A percentile compares a stretch with the other conserved stretches of the same genome.
Conservation (phyloP, 2,329 filamentous ascomycete species). For the Lasiodiplodia sp. region DNA sequence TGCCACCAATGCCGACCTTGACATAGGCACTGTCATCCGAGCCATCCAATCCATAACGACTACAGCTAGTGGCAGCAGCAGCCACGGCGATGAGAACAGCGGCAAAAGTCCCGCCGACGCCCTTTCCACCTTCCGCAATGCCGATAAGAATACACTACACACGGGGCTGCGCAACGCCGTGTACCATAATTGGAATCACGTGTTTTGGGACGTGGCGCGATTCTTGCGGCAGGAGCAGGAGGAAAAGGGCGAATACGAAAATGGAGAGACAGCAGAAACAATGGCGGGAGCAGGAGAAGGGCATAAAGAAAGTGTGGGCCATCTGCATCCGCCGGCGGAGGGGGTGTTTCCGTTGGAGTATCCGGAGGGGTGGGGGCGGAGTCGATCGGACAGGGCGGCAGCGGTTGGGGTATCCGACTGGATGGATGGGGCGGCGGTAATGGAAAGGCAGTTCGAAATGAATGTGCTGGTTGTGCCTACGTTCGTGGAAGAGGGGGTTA, state of each 20-base stretch:
- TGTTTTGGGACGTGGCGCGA: conserved; percentile 13
- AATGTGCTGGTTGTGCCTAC: not conserved
- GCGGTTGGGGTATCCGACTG: not conserved
- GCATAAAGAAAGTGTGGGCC: not conserved
- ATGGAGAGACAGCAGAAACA: not conserved
- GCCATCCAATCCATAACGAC: not conserved
- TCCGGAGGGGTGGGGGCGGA: not conserved
- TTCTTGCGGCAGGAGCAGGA: not conserved
- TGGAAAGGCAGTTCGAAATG: not conserved
- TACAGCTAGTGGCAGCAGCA: not conserved
- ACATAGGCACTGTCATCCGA: not conserved
- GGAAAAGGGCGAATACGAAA: not conserved
- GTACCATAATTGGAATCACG: conserved; percentile 16
- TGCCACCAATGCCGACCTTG: not conserved
- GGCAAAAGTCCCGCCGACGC: not conserved
- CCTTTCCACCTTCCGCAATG: not conserved
- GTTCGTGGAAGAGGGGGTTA: conserved; percentile 5
- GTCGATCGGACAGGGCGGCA: not conserved
- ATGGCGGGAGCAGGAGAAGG: not conserved
- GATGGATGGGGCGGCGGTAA: not conserved
- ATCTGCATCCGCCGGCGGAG: conserved; percentile 9
- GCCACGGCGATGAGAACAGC: not conserved
- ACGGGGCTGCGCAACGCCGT: not conserved
- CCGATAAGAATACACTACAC: not conserved
- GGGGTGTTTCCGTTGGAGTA: conserved; percentile 3